A percentile compares a stretch with the other conserved stretches of the same genome.
Evolutionary conservation across 208 protist genomes (phyloP).

Genomic region (Kentomonas sorsogonicus): DNA sequence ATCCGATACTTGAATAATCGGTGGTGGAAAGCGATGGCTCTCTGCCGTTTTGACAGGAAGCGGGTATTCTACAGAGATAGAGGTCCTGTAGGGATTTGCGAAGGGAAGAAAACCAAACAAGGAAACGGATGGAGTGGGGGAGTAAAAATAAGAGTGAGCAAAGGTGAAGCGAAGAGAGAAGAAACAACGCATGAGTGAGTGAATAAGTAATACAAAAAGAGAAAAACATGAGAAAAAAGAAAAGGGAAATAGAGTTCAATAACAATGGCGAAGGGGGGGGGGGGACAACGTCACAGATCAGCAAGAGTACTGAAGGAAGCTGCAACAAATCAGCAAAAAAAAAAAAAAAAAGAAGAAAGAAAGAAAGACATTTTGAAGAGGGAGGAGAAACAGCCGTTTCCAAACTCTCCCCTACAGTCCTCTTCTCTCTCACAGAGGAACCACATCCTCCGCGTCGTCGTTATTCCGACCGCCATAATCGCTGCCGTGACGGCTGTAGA

Average conservation of each 20-base stretch:
- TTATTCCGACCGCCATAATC: neutral
- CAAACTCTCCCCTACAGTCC: neutral
- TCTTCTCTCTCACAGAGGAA: slow-evolving; percentile 19
- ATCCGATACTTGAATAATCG: too few relatives aligned
- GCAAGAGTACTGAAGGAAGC: neutral
- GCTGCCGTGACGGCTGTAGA: neutral
- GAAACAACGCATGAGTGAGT: too few relatives aligned
- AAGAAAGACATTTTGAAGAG: neutral
- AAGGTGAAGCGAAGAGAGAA: neutral
- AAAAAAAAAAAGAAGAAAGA: slow-evolving; percentile 7
- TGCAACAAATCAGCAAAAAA: neutral
- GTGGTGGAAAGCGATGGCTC: too few relatives aligned
- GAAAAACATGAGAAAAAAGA: neutral
- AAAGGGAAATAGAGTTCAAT: too few relatives aligned
- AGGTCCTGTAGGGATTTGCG: too few relatives aligned
- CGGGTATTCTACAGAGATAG: too few relatives aligned
- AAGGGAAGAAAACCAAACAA: too few relatives aligned
- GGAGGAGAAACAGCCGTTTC: neutral
- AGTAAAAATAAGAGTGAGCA: neutral
- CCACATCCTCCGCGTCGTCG: slow-evolving; percentile 57
- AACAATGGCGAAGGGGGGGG: too few relatives aligned
- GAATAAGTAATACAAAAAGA: neutral
- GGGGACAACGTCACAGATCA: too few relatives aligned
- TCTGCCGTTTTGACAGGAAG: too few relatives aligned
- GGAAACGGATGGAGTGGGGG: too few relatives aligned